Percentiles rank a stretch among this genome's conserved stretches.
Evolutionary conservation across 441 rosid genomes (phyloP).

Genomic region (Dalechampia spathulata): DNA sequence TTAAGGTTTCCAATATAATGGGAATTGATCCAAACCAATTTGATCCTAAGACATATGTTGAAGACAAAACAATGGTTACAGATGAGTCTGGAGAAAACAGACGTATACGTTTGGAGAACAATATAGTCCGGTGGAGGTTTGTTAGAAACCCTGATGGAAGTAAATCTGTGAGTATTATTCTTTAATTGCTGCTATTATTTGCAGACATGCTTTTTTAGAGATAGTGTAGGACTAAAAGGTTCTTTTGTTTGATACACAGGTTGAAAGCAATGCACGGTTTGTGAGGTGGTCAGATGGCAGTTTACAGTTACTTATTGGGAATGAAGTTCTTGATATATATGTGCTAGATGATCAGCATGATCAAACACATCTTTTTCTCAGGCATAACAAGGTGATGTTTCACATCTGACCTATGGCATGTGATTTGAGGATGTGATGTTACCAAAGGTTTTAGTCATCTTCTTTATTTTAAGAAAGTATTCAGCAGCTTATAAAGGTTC

Average conservation of each 20-base stretch:
- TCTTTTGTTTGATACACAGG: conserved; percentile 33
- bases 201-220: too few relatives aligned
- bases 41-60: conserved; percentile 88
- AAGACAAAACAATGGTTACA: conserved; percentile 79
- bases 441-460: too few relatives aligned
- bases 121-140: conserved; percentile 83
- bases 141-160: conserved; percentile 65
- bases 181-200: too few relatives aligned
- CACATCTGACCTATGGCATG: background rate
- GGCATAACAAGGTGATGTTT: conserved; percentile 79
- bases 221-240: too few relatives aligned
- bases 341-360: conserved; percentile 90
- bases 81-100: conserved; percentile 80
- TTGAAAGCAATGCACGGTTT: conserved; percentile 96
- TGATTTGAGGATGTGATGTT: background rate
- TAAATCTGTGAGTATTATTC: conserved; percentile 54
- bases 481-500: too few relatives aligned
- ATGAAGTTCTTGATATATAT: conserved; percentile 95
- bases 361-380: conserved; percentile 86
- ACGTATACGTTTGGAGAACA: conserved; percentile 85
- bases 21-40: conserved; percentile 90
- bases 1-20: conserved; percentile 96
- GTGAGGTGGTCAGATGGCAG: conserved; percentile 99
- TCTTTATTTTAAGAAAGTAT: too few relatives aligned
- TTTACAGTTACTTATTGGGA: conserved; percentile 83